Evolutionary conservation across 768 basidiomycete species (phyloP).

Genomic region (Tephrocybe sp.): DNA sequence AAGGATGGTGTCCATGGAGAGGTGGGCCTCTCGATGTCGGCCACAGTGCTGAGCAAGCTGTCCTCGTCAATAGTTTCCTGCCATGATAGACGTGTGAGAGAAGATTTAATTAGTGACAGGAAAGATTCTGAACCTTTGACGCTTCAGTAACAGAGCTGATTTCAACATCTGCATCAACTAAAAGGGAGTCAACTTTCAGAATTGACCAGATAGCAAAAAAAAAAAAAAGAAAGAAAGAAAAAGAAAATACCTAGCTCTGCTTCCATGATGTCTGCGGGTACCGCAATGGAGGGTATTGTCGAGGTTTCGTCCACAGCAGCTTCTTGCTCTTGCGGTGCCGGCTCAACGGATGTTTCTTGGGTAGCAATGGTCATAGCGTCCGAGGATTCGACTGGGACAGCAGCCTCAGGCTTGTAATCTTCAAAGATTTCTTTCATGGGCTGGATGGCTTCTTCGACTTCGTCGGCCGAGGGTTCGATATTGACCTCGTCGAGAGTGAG

Average conservation of each 20-base stretch:
- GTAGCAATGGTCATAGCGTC: not conserved
- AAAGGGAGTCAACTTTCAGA: not conserved
- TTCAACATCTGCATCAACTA: no score
- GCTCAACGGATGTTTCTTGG: not conserved
- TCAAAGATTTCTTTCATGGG: not conserved
- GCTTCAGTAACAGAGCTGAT: not conserved
- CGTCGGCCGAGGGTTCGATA: not conserved
- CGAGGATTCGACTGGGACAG: not conserved
- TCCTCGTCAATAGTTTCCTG: not conserved
- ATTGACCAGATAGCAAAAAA: not conserved
- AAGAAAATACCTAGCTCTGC: not conserved
- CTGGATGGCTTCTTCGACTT: not conserved
- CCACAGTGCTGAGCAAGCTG: conserved; percentile 1
- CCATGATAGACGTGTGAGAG: not conserved
- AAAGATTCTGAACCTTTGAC: not conserved
- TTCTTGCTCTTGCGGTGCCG: not conserved
- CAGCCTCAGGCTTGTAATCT: not conserved
- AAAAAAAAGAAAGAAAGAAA: not conserved
- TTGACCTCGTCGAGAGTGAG: not conserved
- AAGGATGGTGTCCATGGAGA: conserved; percentile 54
- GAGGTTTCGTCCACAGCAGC: not conserved
- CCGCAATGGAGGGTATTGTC: not conserved
- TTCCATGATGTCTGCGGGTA: not conserved
- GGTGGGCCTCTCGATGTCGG: conserved; percentile 39
- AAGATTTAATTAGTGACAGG: not conserved